phyloP scores from a whole-genome alignment of 163 green algal genomes.

The Scenedesmus sp. region DNA sequence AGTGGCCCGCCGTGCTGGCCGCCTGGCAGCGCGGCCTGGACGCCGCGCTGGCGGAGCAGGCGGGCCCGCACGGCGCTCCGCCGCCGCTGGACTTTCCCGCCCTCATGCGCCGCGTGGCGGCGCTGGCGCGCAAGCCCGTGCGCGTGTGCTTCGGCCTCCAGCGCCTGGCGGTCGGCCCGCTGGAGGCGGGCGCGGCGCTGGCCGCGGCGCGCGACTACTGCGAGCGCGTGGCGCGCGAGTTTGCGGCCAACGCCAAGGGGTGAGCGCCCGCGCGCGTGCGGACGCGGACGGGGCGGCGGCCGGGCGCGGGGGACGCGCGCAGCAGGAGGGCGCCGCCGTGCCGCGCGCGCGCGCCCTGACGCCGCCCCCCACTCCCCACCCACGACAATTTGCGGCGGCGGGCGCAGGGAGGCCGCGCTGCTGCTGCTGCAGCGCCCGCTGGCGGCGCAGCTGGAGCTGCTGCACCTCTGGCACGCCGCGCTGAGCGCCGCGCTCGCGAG shows the following conservation, averaged over 20 bases:
- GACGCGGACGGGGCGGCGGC: no score
- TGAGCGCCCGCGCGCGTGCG: neutral
- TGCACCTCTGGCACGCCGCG: conserved; percentile 74
- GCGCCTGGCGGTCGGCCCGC: conserved; percentile 47
- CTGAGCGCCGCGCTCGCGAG: conserved; percentile 53
- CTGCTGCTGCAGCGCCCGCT: conserved; percentile 54
- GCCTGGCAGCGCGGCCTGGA: conserved; percentile 40
- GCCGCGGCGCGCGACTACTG: conserved; percentile 70
- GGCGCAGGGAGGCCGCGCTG: conserved; percentile 32
- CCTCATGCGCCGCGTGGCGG: conserved; percentile 67
- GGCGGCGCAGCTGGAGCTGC: conserved; percentile 72
- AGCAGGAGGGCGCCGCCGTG: no score
- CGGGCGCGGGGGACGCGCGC: no score
- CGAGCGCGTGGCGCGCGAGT: conserved; percentile 64
- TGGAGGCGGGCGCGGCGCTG: conserved; percentile 71
- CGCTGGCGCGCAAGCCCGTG: conserved; percentile 72
- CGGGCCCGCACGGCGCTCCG: neutral
- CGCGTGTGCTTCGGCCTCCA: conserved; percentile 62
- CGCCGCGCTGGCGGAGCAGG: neutral
- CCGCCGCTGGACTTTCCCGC: conserved; percentile 45
- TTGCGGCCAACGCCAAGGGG: conserved; percentile 42
- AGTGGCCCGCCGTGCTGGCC: conserved; percentile 55
- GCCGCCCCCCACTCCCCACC: no score
- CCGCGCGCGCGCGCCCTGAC: no score
- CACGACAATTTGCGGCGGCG: no score